A percentile compares a stretch with the other conserved stretches of the same genome.
Conservation (phyloP, 495 filamentous ascomycete species). For the Daldinia loculata region DNA sequence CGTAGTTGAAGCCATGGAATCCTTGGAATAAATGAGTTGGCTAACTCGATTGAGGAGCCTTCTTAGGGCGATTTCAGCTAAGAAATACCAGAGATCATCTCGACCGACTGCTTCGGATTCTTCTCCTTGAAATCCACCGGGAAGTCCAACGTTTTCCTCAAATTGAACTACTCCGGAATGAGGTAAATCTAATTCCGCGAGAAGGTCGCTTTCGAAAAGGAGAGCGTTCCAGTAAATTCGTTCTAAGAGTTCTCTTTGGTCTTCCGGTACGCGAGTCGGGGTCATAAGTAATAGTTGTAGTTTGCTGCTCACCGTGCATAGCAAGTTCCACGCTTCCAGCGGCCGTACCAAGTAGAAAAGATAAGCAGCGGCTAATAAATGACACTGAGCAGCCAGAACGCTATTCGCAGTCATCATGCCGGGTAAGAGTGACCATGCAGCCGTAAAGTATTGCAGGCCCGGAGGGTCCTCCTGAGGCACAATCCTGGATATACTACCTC, state of each 20-base stretch:
- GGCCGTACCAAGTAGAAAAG: constrained; percentile 83
- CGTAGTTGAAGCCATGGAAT: constrained; percentile 70
- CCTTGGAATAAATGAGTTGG: constrained; percentile 82
- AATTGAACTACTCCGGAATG: constrained; percentile 83
- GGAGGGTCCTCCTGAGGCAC: constrained; percentile 76
- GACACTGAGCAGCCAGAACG: constrained; percentile 78
- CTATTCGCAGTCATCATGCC: constrained; percentile 81
- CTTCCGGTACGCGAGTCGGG: constrained; percentile 71
- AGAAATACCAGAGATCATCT: constrained; percentile 85
- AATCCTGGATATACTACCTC: constrained; percentile 76
- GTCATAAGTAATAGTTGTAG: constrained; percentile 78
- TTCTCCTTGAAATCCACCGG: constrained; percentile 76
- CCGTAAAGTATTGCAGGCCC: constrained; percentile 80
- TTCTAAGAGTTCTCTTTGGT: constrained; percentile 74
- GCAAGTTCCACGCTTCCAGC: constrained; percentile 81
- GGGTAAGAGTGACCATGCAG: constrained; percentile 79
- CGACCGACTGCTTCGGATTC: constrained; percentile 69
- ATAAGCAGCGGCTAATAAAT: constrained; percentile 80
- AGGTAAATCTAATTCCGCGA: constrained; percentile 82
- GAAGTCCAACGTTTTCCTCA: constrained; percentile 80
- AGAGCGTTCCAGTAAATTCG: constrained; percentile 86
- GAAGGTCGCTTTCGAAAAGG: constrained; percentile 80
- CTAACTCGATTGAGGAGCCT: constrained; percentile 80
- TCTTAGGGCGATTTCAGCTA: constrained; percentile 81
- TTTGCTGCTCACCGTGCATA: constrained; percentile 82